These are phyloP conservation scores for Heterococcus sp. DNA, from an alignment of 108 stramenopile species.

Conservation along the genomic window DNA sequence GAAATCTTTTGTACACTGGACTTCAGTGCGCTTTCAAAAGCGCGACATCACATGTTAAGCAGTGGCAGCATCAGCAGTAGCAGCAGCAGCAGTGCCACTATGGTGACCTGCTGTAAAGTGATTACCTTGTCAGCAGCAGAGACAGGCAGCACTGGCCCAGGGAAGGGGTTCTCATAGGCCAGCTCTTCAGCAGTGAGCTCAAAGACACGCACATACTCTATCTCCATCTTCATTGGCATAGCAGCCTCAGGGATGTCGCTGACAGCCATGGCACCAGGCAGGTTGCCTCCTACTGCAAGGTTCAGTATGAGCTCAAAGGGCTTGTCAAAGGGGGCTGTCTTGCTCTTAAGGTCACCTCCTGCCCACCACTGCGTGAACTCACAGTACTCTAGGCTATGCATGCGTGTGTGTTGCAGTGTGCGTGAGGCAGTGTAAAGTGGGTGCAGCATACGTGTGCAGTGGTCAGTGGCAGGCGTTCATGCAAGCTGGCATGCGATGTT, in stretches of 20 bases:
- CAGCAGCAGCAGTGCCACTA: no score
- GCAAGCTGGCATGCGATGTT: no score
- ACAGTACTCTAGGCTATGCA: background rate
- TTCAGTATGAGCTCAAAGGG: background rate
- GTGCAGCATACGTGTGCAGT: no score
- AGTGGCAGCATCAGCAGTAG: background rate
- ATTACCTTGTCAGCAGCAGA: background rate
- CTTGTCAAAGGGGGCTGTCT: background rate
- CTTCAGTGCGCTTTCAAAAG: no score
- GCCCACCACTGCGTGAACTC: conserved; percentile 1
- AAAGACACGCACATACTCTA: background rate
- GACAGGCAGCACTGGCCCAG: background rate
- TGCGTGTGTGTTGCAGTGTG: no score
- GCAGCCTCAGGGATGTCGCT: background rate
- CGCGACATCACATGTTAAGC: no score
- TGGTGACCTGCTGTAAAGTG: background rate
- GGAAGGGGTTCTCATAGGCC: background rate
- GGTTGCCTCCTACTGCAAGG: background rate
- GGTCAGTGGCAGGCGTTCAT: no score
- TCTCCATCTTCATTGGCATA: background rate
- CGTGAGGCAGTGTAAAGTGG: background rate
- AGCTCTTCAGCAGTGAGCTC: background rate
- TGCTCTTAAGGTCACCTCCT: background rate
- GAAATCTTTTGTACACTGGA: no score
- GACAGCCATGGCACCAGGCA: background rate